phyloP scores from a whole-genome alignment of 352 stramenopile species.

The Bremia lactucae region DNA sequence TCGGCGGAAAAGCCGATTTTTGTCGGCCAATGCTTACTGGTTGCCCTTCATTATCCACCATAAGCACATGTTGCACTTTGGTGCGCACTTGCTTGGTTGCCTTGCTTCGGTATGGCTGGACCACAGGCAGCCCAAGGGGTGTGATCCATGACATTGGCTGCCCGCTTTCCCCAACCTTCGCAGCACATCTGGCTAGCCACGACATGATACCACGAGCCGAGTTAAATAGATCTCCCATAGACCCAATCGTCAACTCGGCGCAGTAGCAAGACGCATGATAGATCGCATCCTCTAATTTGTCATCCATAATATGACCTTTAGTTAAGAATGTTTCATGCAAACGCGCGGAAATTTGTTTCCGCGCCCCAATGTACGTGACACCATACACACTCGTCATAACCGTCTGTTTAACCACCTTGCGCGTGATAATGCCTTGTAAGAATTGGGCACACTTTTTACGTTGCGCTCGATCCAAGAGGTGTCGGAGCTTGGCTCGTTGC shows the following conservation, averaged over 20 bases:
- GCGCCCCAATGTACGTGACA: slow-evolving; percentile 98
- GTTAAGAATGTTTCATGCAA: slow-evolving; percentile 88
- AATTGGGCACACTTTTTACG: slow-evolving; percentile 59
- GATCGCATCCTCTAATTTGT: slow-evolving; percentile 78
- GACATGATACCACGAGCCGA: slow-evolving; percentile 93
- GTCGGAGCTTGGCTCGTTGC: background rate
- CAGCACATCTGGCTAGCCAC: slow-evolving; percentile 65
- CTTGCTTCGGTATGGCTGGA: slow-evolving; percentile 95
- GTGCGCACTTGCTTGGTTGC: slow-evolving; percentile 67
- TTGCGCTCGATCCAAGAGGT: slow-evolving; percentile 27
- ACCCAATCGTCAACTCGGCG: slow-evolving; percentile 91
- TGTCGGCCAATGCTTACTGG: slow-evolving; percentile 77
- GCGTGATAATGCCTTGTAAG: slow-evolving; percentile 64
- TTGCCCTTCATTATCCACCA: slow-evolving; percentile 55
- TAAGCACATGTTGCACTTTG: slow-evolving; percentile 84
- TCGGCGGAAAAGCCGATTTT: slow-evolving; percentile 96
- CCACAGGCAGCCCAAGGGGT: slow-evolving; percentile 95
- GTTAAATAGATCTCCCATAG: slow-evolving; percentile 95
- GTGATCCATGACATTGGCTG: slow-evolving; percentile 98
- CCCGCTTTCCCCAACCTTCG: slow-evolving; percentile 60
- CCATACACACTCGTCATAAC: slow-evolving; percentile 99
- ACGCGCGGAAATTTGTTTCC: slow-evolving; percentile 95
- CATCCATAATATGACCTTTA: slow-evolving; percentile 64
- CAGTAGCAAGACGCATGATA: slow-evolving; percentile 88
- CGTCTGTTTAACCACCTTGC: slow-evolving; percentile 99